Evolutionary conservation across 768 basidiomycete species (phyloP).

Genomic region (Leccinum disarticulatum): DNA sequence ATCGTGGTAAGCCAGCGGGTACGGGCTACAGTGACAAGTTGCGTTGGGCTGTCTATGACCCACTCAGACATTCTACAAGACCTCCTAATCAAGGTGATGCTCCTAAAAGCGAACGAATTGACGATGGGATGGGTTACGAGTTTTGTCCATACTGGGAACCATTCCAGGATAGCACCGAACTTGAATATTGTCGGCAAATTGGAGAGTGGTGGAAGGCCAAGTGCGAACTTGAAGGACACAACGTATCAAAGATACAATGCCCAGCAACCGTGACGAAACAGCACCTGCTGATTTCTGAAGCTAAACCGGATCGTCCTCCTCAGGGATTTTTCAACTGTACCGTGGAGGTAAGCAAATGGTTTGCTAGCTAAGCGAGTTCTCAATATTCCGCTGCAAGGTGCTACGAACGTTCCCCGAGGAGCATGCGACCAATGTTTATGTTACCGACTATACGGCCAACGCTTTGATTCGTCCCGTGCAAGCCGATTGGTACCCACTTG

Average conservation of each 20-base stretch:
- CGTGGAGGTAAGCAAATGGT: conserved; percentile 47
- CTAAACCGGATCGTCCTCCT: conserved; percentile 43
- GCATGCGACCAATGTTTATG: conserved; percentile 48
- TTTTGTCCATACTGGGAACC: conserved; percentile 49
- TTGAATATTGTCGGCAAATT: conserved; percentile 43
- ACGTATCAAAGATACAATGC: conserved; percentile 17
- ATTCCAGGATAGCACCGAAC: conserved; percentile 33
- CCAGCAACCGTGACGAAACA: conserved; percentile 22
- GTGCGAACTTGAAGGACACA: conserved; percentile 18
- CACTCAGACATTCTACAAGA: conserved; percentile 35
- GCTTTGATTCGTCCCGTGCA: conserved; percentile 32
- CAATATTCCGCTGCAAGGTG: conserved; percentile 39
- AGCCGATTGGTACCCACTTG: conserved; percentile 47
- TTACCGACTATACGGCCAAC: conserved; percentile 65
- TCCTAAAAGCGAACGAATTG: conserved; percentile 35
- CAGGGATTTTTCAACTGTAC: conserved; percentile 62
- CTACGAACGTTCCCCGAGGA: conserved; percentile 41
- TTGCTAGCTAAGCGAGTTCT: neutral
- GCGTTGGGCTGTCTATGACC: conserved; percentile 57
- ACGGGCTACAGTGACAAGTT: conserved; percentile 48
- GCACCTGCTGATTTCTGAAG: conserved; percentile 53
- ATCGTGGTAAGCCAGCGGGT: conserved; percentile 33
- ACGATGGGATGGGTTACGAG: conserved; percentile 37
- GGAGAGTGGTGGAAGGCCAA: conserved; percentile 52
- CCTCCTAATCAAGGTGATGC: conserved; percentile 39